Evolutionary conservation across 345 rosid species (phyloP).

Genomic region (Brassica carinata): DNA sequence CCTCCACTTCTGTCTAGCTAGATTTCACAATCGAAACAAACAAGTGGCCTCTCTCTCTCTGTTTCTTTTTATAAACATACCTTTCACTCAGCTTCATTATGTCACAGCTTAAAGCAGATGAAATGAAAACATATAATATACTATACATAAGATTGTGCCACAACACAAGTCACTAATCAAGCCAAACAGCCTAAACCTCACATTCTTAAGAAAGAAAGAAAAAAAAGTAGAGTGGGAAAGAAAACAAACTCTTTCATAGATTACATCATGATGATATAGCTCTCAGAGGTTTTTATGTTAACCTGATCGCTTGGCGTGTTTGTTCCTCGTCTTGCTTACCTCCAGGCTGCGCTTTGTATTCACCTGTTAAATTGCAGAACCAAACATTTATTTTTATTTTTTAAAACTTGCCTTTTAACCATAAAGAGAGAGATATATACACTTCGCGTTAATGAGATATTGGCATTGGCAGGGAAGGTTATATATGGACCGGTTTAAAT

Average conservation of each 20-base stretch:
- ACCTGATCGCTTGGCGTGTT: constrained; percentile 30
- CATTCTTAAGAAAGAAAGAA: not conserved
- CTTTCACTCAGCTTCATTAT: constrained; percentile 13
- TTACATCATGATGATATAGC: constrained; percentile 10
- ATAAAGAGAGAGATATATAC: no score
- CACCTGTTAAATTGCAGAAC: constrained; percentile 18
- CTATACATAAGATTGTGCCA: constrained; percentile 18
- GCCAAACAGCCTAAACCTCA: constrained; percentile 27
- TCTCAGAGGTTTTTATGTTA: constrained; percentile 8
- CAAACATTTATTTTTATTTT: not conserved
- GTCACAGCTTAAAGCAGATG: constrained; percentile 8
- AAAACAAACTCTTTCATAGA: constrained; percentile 9
- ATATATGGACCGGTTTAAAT: not conserved
- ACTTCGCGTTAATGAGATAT: no score
- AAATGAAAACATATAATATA: not conserved
- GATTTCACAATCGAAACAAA: not conserved
- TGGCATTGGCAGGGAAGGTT: not conserved
- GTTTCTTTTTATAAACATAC: constrained; percentile 16
- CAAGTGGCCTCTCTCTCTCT: not conserved
- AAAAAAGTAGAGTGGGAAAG: not conserved
- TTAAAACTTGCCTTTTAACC: not conserved
- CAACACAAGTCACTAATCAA: constrained; percentile 23
- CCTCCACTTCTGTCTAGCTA: not conserved
- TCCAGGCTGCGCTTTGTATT: constrained; percentile 30
- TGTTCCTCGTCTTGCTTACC: constrained; percentile 26